Evolutionary conservation across 305 asterid genomes (phyloP), one percentile per base, ranked within the genome.

Genomic region (Solanum hybrid): DNA sequence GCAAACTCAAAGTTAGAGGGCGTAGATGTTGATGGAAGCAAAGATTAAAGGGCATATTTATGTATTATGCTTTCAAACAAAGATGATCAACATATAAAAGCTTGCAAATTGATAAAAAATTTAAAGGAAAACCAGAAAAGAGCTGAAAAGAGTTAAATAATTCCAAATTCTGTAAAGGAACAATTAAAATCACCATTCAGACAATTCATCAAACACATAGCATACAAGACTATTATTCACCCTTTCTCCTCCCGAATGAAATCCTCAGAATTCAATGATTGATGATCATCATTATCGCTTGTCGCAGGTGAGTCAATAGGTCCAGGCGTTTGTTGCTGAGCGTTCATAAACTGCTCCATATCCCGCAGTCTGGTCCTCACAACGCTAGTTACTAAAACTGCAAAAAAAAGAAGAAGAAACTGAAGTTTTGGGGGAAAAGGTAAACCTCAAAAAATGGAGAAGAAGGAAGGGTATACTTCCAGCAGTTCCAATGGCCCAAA

Each of bases 401-500:
- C 90, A 32, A 80, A 91, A 90, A 90, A 91, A 20, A 68, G 7
- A 32, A 33, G 32, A 1, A 26, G 34, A 70, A 31, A 41, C 15
- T 41, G 1, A 90, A 32, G 3, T 17, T 32, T 13, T 36, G 11
- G 79, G 73, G 31, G 2, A 27, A 37, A 38, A 20, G 57, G 32
- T 45, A 77, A 91, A 81, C 0, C 8, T 41, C 39, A 29, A 45
- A 20, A n/a, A 13, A 68, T 5, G 31, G 13, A 45, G 70, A 36
- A 27, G 78, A 88, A 45, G 76, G 68, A 88, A 38, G 79, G 27
- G 27, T 85, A 57, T 17, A 96, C 99, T 93, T 33, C 97, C 99
- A 32, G 99, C 98, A 84, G 99, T 96, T 87, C 99, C 99, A 90
- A 96, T 90, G 86, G 98, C 95, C 99, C 98, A 96, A 84, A 96